Evolutionary conservation across 257 asterid species (phyloP), one percentile per base, ranked within the genome.

Genomic region (Coffea canephora): DNA sequence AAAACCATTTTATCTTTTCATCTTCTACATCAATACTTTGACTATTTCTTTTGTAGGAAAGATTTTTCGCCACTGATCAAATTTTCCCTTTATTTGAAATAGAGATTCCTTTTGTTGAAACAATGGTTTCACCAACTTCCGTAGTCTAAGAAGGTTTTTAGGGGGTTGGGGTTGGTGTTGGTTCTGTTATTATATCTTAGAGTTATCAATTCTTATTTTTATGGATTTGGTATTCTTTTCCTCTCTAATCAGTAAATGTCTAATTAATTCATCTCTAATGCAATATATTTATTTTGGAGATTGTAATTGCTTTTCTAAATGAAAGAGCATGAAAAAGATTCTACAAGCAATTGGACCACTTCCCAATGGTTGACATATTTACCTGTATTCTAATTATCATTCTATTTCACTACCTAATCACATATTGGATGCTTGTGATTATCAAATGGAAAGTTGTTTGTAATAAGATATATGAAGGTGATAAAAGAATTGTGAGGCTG

Each of bases 301-400:
- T 94, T 78, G 93, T 91, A 71, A 84, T 94, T 83, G 98, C 97
- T 19, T 94, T 93, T 81, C 98, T 97, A 1, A 97, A 93, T 87
- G 98, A 94, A 89, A 97, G 98, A 75, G 98, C 98, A 81, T 94
- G 98, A 97, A 94, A 94, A 87, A 86, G 98, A 81, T 94, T 94
- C 91, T 95, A 94, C 93, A 94, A 94, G 90, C 84, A 81, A 81
- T 81, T 94, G 48, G 94, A 86, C 84, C 87, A 94, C 83, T 93
- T 84, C 77, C 97, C 97, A 69, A 88, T 79, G 90, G 98, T 94
- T 84, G 64, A 88, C 83, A 75, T 73, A 64, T 67, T 75, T 50
- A 71, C n/a, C 49, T 39, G 39, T 57, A 49, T 23, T 3, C n/a
- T 48, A 23, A 49, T 69, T 57, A 15, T 50, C 70, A 68, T 66